Conservation (phyloP, 192 early-diverging fungal species). For the Linderina pennispora region DNA sequence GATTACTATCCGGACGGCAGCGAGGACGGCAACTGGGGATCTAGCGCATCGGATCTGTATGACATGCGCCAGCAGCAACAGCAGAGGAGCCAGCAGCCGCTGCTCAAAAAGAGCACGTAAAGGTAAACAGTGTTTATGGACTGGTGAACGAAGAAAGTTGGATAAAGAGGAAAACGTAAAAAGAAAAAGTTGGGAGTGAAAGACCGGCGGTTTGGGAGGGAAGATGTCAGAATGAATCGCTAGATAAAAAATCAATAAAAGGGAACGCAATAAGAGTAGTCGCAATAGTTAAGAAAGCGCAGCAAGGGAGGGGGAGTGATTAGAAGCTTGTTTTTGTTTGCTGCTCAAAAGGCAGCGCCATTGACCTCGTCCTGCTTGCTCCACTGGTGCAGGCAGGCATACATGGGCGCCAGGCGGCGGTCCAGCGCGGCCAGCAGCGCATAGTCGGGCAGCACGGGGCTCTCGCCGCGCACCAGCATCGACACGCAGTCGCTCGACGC, state of each 20-base stretch:
- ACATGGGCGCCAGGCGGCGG: constrained; percentile 19
- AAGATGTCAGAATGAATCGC: too few relatives aligned
- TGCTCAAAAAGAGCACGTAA: constrained; percentile 23
- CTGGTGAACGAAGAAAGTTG: neutral
- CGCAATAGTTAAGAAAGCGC: neutral
- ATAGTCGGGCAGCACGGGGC: constrained; percentile 15
- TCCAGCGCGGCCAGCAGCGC: constrained; percentile 28
- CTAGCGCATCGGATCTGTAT: constrained; percentile 15
- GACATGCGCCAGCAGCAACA: constrained; percentile 2
- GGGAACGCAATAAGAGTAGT: neutral
- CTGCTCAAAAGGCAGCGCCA: too few relatives aligned
- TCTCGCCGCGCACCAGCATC: constrained; percentile 8
- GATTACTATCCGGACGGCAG: constrained; percentile 9
- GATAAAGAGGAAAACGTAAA: constrained; percentile 2
- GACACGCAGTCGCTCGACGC: constrained; percentile 18
- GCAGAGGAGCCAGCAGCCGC: constrained; percentile 4
- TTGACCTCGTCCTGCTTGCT: too few relatives aligned
- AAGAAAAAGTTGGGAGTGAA: too few relatives aligned
- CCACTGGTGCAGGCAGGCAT: constrained; percentile 38
- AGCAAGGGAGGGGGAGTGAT: constrained; percentile 1
- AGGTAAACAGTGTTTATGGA: too few relatives aligned
- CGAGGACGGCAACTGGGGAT: constrained; percentile 17
- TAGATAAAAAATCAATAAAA: constrained; percentile 3
- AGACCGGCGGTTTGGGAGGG: too few relatives aligned
- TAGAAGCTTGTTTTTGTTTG: constrained; percentile 1